Conservation (phyloP, 2,329 filamentous ascomycete genomes). For the Colletotrichum musae region DNA sequence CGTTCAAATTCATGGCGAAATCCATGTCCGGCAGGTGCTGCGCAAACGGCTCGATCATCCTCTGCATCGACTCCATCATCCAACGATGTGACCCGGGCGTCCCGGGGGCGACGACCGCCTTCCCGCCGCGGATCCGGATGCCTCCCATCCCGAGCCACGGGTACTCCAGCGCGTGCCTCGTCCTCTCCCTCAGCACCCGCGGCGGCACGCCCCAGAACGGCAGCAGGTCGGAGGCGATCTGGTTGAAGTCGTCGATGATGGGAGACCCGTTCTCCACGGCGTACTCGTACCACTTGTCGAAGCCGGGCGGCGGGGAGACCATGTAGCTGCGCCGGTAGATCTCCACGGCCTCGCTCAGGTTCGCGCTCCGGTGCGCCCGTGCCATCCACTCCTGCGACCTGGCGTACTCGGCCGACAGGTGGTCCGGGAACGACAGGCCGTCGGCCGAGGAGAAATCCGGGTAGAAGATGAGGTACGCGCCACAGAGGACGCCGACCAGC, state of each 20-base stretch:
- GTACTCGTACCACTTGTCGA: conserved; percentile 86
- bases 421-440: conserved; percentile 23
- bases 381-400: conserved; percentile 41
- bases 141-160: conserved; percentile 55
- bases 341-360: conserved; percentile 50
- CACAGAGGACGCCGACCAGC: conserved; percentile 33
- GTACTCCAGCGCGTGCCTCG: conserved; percentile 50
- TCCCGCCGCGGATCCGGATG: conserved; percentile 73
- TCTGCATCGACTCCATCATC: conserved; percentile 59
- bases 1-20: conserved; percentile 78
- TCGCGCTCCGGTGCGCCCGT: conserved; percentile 43
- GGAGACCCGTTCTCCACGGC: conserved; percentile 74
- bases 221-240: conserved; percentile 78
- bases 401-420: conserved; percentile 32
- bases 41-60: conserved; percentile 78
- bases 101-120: conserved; percentile 57
- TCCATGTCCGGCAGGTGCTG: conserved; percentile 84
- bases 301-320: conserved; percentile 80
- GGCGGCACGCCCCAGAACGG: conserved; percentile 84
- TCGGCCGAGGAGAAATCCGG: conserved; percentile 18
- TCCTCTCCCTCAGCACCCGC: conserved; percentile 72
- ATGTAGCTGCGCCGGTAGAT: conserved; percentile 64
- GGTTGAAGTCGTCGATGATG: conserved; percentile 83
- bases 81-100: conserved; percentile 52
- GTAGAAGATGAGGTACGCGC: conserved; percentile 37